Percentiles rank a stretch among this genome's conserved stretches.
Evolutionary conservation across 2,329 filamentous ascomycete genomes (phyloP).

Genomic region (Dendrostoma leiphaemia): DNA sequence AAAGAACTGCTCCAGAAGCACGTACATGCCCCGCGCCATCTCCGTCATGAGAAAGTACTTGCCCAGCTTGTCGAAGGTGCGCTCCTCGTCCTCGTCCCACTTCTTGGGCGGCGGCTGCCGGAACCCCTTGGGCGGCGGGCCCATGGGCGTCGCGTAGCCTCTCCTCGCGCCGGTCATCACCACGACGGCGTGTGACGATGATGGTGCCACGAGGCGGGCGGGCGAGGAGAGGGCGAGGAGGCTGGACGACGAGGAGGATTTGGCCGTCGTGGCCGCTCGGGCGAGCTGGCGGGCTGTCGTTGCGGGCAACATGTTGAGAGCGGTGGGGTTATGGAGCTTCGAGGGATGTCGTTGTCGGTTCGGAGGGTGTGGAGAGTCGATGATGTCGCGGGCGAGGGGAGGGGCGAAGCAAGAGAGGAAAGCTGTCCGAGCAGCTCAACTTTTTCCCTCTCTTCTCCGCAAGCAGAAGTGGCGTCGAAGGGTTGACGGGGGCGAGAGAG

Average conservation of each 20-base stretch:
- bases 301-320: constrained; percentile 12
- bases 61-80: constrained; percentile 76
- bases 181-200: background rate
- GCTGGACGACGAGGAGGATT: too few relatives aligned
- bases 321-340: background rate
- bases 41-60: constrained; percentile 96
- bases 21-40: constrained; percentile 97
- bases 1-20: constrained; percentile 97
- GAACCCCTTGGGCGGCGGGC: constrained; percentile 78
- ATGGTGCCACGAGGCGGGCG: constrained; percentile 6
- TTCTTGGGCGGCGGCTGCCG: constrained; percentile 68
- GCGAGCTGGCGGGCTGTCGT: constrained; percentile 19
- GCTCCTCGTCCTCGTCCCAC: constrained; percentile 81
- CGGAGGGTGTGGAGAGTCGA: background rate
- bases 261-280: constrained; percentile 13
- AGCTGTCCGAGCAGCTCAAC: constrained; percentile 2
- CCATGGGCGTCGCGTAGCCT: constrained; percentile 66
- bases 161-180: constrained; percentile 10
- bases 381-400: background rate
- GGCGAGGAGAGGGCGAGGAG: background rate
- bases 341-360: too few relatives aligned
- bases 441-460: too few relatives aligned
- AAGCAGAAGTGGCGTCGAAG: too few relatives aligned
- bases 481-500: background rate
- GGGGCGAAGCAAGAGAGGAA: background rate